Base-by-base conservation (phyloP, 139 green algal species). In the Edaphochlamys debaryana region DNA sequence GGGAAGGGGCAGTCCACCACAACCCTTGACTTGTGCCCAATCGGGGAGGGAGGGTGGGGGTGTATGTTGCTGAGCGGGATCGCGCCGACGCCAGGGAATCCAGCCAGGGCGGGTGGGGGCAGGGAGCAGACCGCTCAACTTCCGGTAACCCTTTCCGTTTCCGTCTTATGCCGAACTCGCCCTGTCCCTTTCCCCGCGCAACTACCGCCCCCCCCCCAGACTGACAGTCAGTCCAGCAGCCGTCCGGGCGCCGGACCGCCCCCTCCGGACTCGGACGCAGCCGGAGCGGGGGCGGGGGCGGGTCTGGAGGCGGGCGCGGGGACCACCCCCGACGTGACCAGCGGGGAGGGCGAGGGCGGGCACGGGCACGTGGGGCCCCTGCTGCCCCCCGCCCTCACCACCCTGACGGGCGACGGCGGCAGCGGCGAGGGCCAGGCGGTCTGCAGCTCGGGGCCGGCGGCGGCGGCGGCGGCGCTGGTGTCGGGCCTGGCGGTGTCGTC, bases 401-500 rank as follows among this genome's bases (percentile, higher is more conserved):
- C 45, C 19, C 15, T 22, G 22, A 9, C 54, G 54, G 54, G 6
- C 15, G 23, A 63, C 15, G 23, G 19, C 54, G 45, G 11, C 45
- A 9, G 11, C 11, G 13, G 45, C 45, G 45, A 67, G 29, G 58
- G 29, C 29, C n/a, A 25, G 6, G 60, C n/a, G 11, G 60, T 9
- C 45, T 67, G 41, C 40, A 36, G 42, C 60, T 73, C 76, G 42
- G 76, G 76, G 7, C 25, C 42, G 3, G 76, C 62, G 9, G 63
- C 76, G 19, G 56, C 56, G 27, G 76, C 64, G 32, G 78, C 78
- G 4, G 66, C 66, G 17, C 66, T 84, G 29, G 78, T 84, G 6
- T 75, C 78, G 30, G 78, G 66, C 25, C 78, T 84, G 34, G 78
- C 64, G 34, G 78, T 84, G 15, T 84, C 66, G 25, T 84, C 78